Evolutionary conservation across 345 rosid species (phyloP).

Genomic region (Ailanthus altissimus): DNA sequence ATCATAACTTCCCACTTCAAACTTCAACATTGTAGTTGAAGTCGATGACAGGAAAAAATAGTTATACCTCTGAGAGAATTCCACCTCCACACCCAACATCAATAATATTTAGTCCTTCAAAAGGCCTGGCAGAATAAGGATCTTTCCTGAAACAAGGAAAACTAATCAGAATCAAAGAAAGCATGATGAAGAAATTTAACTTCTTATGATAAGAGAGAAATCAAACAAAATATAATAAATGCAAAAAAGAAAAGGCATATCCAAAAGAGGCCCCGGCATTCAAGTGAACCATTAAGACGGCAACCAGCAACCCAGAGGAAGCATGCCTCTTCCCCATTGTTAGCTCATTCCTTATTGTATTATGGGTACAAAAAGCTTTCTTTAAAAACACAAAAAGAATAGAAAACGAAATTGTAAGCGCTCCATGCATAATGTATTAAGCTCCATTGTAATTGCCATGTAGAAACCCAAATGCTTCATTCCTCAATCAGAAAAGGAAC

Average conservation of each 20-base stretch:
- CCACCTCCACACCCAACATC: slow-evolving; percentile 99
- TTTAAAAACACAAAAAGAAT: not conserved
- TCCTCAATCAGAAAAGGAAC: too few species aligned
- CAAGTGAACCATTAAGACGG: not conserved
- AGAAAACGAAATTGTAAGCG: not conserved
- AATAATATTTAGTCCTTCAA: slow-evolving; percentile 70
- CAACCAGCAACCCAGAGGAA: not conserved
- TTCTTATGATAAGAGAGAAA: not conserved
- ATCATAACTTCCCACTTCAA: not conserved
- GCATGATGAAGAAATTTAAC: not conserved
- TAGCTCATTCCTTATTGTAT: slow-evolving; percentile 1
- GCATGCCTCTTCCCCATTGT: not conserved
- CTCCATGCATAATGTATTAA: not conserved
- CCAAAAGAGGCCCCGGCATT: not conserved
- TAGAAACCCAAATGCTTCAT: too few species aligned
- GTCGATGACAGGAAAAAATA: not conserved
- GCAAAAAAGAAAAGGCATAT: not conserved
- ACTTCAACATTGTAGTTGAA: not conserved
- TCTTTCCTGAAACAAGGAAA: slow-evolving; percentile 63
- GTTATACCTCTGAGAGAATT: slow-evolving; percentile 82
- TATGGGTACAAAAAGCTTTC: not conserved
- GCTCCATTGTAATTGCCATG: not conserved
- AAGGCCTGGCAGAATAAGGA: slow-evolving; percentile 67
- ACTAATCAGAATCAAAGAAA: slow-evolving; percentile 1
- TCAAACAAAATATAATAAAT: not conserved